Evolutionary conservation across 2,329 filamentous ascomycete genomes (phyloP), one percentile per base, ranked within the genome.

Genomic region (Fusarium sp.): DNA sequence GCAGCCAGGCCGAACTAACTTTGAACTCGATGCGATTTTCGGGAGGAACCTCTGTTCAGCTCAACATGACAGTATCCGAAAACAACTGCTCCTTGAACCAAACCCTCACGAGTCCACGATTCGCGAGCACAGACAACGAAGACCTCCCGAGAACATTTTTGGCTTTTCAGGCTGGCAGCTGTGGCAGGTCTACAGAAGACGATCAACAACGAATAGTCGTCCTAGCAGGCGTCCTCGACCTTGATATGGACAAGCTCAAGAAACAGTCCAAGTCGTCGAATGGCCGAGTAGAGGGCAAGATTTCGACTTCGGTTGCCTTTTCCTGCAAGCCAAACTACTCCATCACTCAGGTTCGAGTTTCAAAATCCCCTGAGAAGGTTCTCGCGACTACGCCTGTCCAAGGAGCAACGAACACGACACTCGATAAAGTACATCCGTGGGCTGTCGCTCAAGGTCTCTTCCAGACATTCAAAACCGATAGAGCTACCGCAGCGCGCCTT

Each of bases 51-150:
- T 71, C 67, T 20, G 54, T 80, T 31, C 68, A 69, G 64, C 66
- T 83, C 29, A 81, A 82, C 61, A 65, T 81, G n/a, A 81, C 79
- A 11, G 68, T 83, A 16, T 79, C 74, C 18, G 69, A 71, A 11
- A 40, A 52, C 2, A 35, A 61, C 8, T 80, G 79, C 58, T 68
- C 63, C 7, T 70, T 69, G 7, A 71, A 60, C 10, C 76, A 79
- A 57, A 45, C 61, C 4, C 69, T 79, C 8, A 54, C 50, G n/a
- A 78, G 70, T 42, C 66, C 64, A 11, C 66, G 59, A 62, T 69
- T 79, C 45, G 63, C 59, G 27, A 74, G 45, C 29, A 67, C 66
- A 14, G 36, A 54, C n/a, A 62, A 71, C 10, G 45, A 68, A 29
- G 45, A 66, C 2, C 63, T 79, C 2, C 42, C 74, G 7, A 72